phyloP scores from a whole-genome alignment of 164 flowering plant species.

The Tetrastigma voinierianum region DNA sequence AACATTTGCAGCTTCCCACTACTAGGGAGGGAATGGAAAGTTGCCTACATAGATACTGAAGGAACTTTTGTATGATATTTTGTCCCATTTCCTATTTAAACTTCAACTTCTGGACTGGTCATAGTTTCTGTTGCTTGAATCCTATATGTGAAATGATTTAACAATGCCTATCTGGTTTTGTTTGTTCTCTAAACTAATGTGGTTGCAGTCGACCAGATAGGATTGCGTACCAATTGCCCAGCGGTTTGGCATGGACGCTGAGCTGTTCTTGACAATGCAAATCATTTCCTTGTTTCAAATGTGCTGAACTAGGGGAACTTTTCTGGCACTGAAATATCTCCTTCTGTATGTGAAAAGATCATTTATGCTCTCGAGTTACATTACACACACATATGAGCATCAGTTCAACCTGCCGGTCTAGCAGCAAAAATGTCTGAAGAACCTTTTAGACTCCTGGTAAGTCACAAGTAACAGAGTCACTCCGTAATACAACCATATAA shows the following conservation, averaged over 20 bases:
- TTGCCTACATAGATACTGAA: constrained; percentile 97
- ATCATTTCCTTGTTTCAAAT: not conserved
- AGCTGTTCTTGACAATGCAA: constrained; percentile 97
- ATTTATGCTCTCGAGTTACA: constrained; percentile 96
- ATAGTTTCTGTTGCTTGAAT: not conserved
- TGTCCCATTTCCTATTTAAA: not conserved
- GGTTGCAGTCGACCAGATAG: constrained; percentile 90
- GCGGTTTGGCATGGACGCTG: constrained; percentile 97
- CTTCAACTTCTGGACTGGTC: not conserved
- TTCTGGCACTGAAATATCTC: not conserved
- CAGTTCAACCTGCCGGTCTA: constrained; percentile 87
- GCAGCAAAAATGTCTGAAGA: constrained; percentile 98
- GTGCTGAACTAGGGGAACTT: not conserved
- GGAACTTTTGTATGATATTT: constrained; percentile 94
- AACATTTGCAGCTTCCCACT: constrained; percentile 72
- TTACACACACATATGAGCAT: constrained; percentile 98
- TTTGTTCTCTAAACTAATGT: constrained; percentile 23
- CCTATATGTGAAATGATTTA: not conserved
- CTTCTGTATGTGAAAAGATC: constrained; percentile 48
- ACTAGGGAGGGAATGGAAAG: constrained; percentile 95
- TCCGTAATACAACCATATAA: not conserved
- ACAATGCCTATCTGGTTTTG: not conserved
- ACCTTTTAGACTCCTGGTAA: constrained; percentile 91
- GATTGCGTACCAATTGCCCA: constrained; percentile 92
- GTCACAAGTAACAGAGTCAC: constrained; percentile 8